These are phyloP conservation scores for Chondrostereum purpureum DNA, from an alignment of 1,284 basidiomycete species.

Conservation along the genomic window DNA sequence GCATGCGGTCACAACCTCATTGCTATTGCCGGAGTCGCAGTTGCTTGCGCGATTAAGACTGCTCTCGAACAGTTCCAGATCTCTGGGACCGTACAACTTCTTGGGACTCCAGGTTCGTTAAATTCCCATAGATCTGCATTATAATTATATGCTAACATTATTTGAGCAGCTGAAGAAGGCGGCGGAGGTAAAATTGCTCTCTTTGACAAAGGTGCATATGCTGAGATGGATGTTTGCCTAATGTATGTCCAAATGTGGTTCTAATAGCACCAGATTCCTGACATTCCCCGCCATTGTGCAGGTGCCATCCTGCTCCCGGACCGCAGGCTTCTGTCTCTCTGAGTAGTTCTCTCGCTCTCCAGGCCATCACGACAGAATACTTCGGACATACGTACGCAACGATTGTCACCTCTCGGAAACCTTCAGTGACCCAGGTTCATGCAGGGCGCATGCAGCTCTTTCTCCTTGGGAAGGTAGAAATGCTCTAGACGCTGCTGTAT, in stretches of 20 bases:
- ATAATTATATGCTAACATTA: neutral
- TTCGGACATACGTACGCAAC: conserved; percentile 50
- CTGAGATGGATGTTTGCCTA: conserved; percentile 59
- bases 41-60: conserved; percentile 39
- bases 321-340: conserved; percentile 47
- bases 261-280: neutral
- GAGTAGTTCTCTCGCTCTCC: conserved; percentile 46
- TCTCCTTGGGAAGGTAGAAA: conserved; percentile 74
- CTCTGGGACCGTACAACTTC: conserved; percentile 57
- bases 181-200: conserved; percentile 64
- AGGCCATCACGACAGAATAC: conserved; percentile 45
- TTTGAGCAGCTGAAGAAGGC: conserved; percentile 59
- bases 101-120: conserved; percentile 64
- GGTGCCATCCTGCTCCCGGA: conserved; percentile 61
- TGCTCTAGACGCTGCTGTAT: conserved; percentile 70
- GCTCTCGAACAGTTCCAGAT: conserved; percentile 54
- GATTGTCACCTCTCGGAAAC: neutral
- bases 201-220: conserved; percentile 57
- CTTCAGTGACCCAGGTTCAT: neutral
- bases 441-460: conserved; percentile 59
- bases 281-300: conserved; percentile 16
- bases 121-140: neutral
- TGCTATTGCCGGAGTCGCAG: conserved; percentile 64
- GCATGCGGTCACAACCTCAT: conserved; percentile 80
- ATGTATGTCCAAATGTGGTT: conserved; percentile 43